These are phyloP conservation scores for Phaeosphaeriaceae sp. DNA, from an alignment of 2,329 filamentous ascomycete species.

Conservation along the genomic window DNA sequence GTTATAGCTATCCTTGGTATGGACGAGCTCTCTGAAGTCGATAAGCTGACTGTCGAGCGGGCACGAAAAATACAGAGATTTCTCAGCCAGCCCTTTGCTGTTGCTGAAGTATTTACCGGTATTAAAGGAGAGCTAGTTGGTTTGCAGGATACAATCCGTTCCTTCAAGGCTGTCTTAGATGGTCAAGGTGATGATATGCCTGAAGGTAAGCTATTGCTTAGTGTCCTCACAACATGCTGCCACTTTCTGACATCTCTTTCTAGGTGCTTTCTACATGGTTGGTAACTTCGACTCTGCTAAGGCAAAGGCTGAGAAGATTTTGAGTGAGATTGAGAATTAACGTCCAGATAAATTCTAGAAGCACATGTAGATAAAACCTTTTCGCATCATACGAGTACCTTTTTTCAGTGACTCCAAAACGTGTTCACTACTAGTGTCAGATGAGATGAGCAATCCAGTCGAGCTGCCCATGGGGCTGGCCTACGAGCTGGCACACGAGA, in stretches of 20 bases:
- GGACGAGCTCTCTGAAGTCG: constrained; percentile 98
- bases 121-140: constrained; percentile 98
- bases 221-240: no score
- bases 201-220: constrained; percentile 79
- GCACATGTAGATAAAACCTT: no score
- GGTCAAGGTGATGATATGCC: constrained; percentile 96
- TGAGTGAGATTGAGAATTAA: constrained; percentile 88
- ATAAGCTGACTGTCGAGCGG: constrained; percentile 99
- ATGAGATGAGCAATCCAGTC: no score
- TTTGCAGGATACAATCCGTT: constrained; percentile 96
- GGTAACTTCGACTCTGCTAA: constrained; percentile 92
- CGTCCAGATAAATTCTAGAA: no score
- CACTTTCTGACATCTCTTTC: no score
- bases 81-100: constrained; percentile 98
- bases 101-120: constrained; percentile 82
- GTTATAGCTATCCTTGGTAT: constrained; percentile 99
- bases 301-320: constrained; percentile 99
- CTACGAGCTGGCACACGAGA: no score
- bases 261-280: constrained; percentile 92
- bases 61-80: constrained; percentile 99
- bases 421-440: no score
- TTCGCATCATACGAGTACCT: no score
- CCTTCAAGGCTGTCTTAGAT: constrained; percentile 95
- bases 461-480: no score
- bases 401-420: no score